Percentiles rank a stretch among this genome's conserved stretches.
phyloP scores from a whole-genome alignment of 352 stramenopile species.

The Phytophthora europaea region DNA sequence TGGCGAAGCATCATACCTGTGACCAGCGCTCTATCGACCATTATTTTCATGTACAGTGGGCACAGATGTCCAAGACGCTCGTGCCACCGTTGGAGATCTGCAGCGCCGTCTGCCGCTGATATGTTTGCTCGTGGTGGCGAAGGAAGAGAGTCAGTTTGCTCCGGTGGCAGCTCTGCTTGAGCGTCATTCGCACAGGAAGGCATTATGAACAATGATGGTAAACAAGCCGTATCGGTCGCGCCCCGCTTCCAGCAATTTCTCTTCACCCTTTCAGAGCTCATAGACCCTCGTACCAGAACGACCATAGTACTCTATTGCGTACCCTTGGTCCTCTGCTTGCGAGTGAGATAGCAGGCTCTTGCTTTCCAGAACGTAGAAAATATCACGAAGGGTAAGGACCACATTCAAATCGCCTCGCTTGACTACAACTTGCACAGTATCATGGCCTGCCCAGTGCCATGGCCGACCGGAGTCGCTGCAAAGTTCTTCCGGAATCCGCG shows the following conservation, averaged over 20 bases:
- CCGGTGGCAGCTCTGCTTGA: not conserved
- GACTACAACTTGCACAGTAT: conserved; percentile 2
- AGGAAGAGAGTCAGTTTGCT: not conserved
- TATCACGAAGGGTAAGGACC: not conserved
- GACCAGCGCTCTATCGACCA: not conserved
- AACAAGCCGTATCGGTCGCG: not conserved
- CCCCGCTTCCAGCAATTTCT: not conserved
- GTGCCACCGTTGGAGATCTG: not conserved
- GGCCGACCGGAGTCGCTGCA: not conserved
- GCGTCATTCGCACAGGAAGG: not conserved
- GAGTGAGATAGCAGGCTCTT: not conserved
- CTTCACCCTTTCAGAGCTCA: not conserved
- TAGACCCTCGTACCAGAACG: not conserved
- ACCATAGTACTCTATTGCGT: not conserved
- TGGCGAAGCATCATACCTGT: not conserved
- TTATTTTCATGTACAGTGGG: not conserved
- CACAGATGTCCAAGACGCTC: not conserved
- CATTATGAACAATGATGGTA: not conserved
- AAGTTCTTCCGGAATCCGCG: conserved; percentile 18
- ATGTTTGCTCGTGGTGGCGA: not conserved
- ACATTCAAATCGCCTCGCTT: no score
- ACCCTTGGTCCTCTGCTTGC: not conserved
- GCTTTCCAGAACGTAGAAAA: not conserved
- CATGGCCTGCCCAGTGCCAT: not conserved
- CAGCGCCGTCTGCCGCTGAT: not conserved